phyloP scores from a whole-genome alignment of 2,329 filamentous ascomycete genomes.

The Sarocladiaceae sp. region DNA sequence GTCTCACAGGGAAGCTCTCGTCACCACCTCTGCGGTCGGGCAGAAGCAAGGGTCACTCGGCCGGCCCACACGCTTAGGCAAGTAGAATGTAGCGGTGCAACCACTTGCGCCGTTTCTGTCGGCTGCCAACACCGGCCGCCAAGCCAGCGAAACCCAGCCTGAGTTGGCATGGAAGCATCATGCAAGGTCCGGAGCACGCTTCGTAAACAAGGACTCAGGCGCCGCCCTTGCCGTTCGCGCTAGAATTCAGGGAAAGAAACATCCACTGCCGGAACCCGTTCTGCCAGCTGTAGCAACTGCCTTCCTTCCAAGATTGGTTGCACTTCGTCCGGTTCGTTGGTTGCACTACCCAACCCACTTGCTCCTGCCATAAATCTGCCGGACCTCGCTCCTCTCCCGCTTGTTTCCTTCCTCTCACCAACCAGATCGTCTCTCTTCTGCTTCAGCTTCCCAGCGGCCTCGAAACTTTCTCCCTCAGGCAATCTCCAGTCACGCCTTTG shows the following conservation, averaged over 20 bases:
- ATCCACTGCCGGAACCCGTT: not conserved
- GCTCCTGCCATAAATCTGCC: slow-evolving; percentile 8
- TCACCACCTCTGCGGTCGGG: not conserved
- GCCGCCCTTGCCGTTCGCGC: not conserved
- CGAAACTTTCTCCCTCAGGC: not conserved
- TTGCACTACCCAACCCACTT: not conserved
- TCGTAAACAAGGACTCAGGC: not conserved
- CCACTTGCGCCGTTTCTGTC: not conserved
- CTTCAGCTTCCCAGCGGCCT: not conserved
- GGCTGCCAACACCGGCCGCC: not conserved
- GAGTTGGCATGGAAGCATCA: not conserved
- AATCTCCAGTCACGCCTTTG: too few species aligned
- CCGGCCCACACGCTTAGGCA: not conserved
- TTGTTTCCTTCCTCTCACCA: not conserved
- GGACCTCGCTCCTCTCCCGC: not conserved
- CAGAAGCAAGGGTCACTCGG: not conserved
- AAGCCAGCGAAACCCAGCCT: not conserved
- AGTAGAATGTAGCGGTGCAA: not conserved
- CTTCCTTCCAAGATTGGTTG: not conserved
- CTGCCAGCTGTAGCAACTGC: not conserved
- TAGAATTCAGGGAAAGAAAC: not conserved
- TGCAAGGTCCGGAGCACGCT: not conserved
- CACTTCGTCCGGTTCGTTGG: not conserved
- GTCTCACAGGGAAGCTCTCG: not conserved
- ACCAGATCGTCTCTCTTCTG: not conserved